Evolutionary conservation across 306 rosid genomes (phyloP).

Genomic region (Neltuma alba): DNA sequence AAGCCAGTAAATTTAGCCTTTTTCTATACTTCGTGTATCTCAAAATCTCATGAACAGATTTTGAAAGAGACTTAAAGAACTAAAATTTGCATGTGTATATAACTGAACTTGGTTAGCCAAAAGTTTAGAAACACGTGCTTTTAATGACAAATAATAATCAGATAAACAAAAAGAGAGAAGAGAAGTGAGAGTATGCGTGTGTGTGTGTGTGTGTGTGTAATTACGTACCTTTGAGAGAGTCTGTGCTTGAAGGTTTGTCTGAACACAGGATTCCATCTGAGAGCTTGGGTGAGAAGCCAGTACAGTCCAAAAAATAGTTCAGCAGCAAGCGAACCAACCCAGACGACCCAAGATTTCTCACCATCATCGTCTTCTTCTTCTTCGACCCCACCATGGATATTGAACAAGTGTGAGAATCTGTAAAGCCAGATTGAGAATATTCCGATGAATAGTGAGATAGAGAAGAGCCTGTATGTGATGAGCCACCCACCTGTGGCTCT

Average conservation of each 20-base stretch:
- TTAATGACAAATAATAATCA: no score
- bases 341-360: conserved; percentile 35
- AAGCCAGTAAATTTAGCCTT: no score
- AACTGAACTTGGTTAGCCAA: no score
- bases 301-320: conserved; percentile 82
- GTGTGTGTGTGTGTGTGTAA: neutral
- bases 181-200: no score
- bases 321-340: conserved; percentile 64
- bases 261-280: conserved; percentile 59
- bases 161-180: no score
- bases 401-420: conserved; percentile 48
- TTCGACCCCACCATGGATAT: neutral
- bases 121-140: no score
- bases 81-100: no score
- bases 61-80: no score
- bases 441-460: conserved; percentile 53
- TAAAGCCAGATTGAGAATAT: conserved; percentile 66
- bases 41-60: no score
- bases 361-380: neutral
- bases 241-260: conserved; percentile 58
- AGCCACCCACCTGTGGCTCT: conserved; percentile 41
- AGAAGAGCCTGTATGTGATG: conserved; percentile 45
- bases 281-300: conserved; percentile 73
- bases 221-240: conserved; percentile 58
- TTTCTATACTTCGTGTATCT: no score